Evolutionary conservation across 2,329 filamentous ascomycete genomes (phyloP).

Genomic region (Talaromyces amestolkiae): DNA sequence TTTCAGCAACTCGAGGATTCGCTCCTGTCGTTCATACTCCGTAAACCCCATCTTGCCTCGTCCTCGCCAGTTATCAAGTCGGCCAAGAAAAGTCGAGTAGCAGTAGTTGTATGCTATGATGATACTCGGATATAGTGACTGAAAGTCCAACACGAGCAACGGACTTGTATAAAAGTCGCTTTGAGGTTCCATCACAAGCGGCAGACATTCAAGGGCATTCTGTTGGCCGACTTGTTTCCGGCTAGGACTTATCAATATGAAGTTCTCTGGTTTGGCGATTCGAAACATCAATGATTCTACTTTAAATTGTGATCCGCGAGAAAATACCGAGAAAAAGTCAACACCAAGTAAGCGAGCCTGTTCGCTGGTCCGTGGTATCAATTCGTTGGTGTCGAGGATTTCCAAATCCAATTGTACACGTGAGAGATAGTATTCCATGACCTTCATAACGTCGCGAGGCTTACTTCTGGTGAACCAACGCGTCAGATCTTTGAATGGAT

Average conservation of each 20-base stretch:
- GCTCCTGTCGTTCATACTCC: conserved; percentile 74
- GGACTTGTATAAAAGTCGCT: conserved; percentile 92
- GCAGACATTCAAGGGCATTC: conserved; percentile 90
- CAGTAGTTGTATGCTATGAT: conserved; percentile 99
- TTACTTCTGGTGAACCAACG: conserved; percentile 73
- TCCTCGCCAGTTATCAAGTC: conserved; percentile 83
- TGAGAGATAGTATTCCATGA: conserved; percentile 73
- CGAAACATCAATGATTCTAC: conserved; percentile 98
- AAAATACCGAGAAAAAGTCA: conserved; percentile 96
- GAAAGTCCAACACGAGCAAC: conserved; percentile 88
- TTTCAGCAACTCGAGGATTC: conserved; percentile 72
- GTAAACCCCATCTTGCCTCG: conserved; percentile 92
- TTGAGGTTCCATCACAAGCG: conserved; percentile 95
- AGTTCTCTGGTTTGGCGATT: conserved; percentile 95
- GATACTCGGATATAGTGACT: conserved; percentile 91
- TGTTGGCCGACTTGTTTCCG: conserved; percentile 89
- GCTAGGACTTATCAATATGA: conserved; percentile 83
- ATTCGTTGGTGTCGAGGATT: conserved; percentile 84
- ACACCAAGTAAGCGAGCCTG: conserved; percentile 89
- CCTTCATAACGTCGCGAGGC: conserved; percentile 66
- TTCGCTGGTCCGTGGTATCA: conserved; percentile 85
- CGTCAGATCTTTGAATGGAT: conserved; percentile 74
- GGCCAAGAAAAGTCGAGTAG: conserved; percentile 92
- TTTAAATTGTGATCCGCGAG: conserved; percentile 93
- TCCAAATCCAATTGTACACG: conserved; percentile 81